Conservation (phyloP, 495 filamentous ascomycete species). For the Daldinia caldariorum region DNA sequence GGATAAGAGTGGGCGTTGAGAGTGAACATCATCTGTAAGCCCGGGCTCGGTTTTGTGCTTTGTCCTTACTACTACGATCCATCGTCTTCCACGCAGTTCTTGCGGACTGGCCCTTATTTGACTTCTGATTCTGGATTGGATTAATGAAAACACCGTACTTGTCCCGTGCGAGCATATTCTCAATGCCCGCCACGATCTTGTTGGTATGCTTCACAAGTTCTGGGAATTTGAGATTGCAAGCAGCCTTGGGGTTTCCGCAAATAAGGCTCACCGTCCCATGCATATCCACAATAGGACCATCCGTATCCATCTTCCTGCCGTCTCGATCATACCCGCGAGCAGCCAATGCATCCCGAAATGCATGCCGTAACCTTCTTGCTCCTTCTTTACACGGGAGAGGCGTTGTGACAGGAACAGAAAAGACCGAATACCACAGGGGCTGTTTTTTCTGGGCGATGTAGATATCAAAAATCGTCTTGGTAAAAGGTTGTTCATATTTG, state of each 20-base stretch:
- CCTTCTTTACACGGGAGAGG: conserved; percentile 65
- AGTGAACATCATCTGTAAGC: not conserved
- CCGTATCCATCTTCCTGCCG: conserved; percentile 52
- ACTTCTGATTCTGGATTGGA: not conserved
- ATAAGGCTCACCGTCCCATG: conserved; percentile 46
- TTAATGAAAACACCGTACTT: conserved; percentile 11
- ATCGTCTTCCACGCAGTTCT: not conserved
- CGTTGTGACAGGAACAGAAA: conserved; percentile 45
- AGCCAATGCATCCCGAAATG: conserved; percentile 65
- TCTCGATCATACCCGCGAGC: conserved; percentile 64
- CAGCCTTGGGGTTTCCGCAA: conserved; percentile 27
- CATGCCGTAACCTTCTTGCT: conserved; percentile 59
- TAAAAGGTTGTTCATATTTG: conserved; percentile 48
- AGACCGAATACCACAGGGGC: conserved; percentile 62
- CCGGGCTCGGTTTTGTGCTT: not conserved
- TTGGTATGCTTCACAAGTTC: conserved; percentile 34
- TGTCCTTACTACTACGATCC: not conserved
- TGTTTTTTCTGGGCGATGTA: conserved; percentile 46
- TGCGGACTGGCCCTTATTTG: not conserved
- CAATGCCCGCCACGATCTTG: conserved; percentile 24
- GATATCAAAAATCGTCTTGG: conserved; percentile 41
- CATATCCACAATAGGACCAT: conserved; percentile 30
- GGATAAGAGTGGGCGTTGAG: not conserved
- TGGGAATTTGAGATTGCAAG: conserved; percentile 38
- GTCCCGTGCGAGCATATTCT: conserved; percentile 17